These are phyloP conservation scores for Triticum monococcum DNA, from an alignment of 176 grass and related monocot genomes.

Conservation along the genomic window DNA sequence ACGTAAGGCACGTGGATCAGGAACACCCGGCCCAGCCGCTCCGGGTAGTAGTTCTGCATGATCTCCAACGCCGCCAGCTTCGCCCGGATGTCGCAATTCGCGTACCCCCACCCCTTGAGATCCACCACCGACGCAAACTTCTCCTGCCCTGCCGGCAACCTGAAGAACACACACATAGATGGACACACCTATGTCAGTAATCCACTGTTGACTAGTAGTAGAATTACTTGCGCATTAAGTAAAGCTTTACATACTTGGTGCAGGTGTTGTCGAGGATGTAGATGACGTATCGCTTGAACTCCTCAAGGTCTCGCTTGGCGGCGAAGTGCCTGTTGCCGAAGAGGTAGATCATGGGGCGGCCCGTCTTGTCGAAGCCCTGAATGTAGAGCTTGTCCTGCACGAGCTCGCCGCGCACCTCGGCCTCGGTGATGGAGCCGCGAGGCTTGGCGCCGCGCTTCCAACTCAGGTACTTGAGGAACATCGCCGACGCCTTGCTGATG, in stretches of 20 bases:
- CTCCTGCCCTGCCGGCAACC: constrained; percentile 47
- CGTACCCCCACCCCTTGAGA: constrained; percentile 64
- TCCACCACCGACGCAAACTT: constrained; percentile 63
- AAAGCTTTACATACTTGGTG: neutral
- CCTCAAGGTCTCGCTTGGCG: constrained; percentile 44
- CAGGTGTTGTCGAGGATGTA: constrained; percentile 51
- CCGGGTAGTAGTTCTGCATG: constrained; percentile 81
- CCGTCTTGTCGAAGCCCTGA: constrained; percentile 52
- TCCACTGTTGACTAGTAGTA: neutral
- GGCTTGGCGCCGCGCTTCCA: constrained; percentile 61
- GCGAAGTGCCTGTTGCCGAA: constrained; percentile 45
- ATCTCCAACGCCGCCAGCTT: constrained; percentile 66
- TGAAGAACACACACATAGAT: neutral
- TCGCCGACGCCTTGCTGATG: constrained; percentile 49
- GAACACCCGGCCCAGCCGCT: constrained; percentile 56
- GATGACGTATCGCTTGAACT: constrained; percentile 53
- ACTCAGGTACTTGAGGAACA: constrained; percentile 57
- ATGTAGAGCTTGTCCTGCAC: constrained; percentile 52
- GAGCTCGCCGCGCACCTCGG: constrained; percentile 52
- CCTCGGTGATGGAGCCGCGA: constrained; percentile 32
- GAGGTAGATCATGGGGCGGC: constrained; percentile 40
- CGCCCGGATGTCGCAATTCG: constrained; percentile 61
- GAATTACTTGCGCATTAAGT: no score
- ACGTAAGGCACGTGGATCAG: constrained; percentile 66
- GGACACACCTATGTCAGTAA: no score